These are phyloP conservation scores for Rhodotorula sp. DNA, from an alignment of 1,284 basidiomycete genomes.

Conservation along the genomic window DNA sequence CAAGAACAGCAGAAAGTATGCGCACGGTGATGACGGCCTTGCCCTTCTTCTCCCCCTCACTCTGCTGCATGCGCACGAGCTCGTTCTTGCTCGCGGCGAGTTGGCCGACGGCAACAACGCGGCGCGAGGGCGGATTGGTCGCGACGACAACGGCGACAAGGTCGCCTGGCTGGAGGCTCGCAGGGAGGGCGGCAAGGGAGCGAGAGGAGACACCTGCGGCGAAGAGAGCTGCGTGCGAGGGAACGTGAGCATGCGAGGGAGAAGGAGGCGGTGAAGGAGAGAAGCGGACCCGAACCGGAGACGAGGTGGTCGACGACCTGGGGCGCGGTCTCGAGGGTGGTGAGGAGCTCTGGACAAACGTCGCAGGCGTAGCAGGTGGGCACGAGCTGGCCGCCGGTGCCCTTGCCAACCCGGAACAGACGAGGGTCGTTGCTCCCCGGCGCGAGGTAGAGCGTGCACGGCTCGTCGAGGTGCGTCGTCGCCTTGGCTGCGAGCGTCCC, in stretches of 20 bases:
- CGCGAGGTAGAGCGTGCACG: constrained; percentile 22
- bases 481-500: constrained; percentile 18
- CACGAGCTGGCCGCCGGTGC: constrained; percentile 10
- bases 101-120: constrained; percentile 68
- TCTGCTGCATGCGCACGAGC: constrained; percentile 42
- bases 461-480: constrained; percentile 36
- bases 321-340: constrained; percentile 28
- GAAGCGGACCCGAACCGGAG: constrained; percentile 10
- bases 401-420: constrained; percentile 26
- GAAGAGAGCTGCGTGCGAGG: constrained; percentile 20
- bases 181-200: constrained; percentile 12
- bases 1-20: constrained; percentile 55
- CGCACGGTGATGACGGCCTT: constrained; percentile 71
- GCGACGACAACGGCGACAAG: constrained; percentile 57
- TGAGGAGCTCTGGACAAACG: constrained; percentile 15
- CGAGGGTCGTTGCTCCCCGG: constrained; percentile 12
- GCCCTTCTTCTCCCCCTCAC: constrained; percentile 61
- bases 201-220: constrained; percentile 21
- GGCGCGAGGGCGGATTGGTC: not conserved
- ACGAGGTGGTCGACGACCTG: constrained; percentile 29
- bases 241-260: not conserved
- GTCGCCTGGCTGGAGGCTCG: constrained; percentile 36
- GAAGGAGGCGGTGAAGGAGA: not conserved
- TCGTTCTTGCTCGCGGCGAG: constrained; percentile 63
- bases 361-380: constrained; percentile 36